A percentile compares a stretch with the other conserved stretches of the same genome.
These are phyloP conservation scores for Amanita muscaria DNA, from an alignment of 768 basidiomycete species.

Conservation along the genomic window DNA sequence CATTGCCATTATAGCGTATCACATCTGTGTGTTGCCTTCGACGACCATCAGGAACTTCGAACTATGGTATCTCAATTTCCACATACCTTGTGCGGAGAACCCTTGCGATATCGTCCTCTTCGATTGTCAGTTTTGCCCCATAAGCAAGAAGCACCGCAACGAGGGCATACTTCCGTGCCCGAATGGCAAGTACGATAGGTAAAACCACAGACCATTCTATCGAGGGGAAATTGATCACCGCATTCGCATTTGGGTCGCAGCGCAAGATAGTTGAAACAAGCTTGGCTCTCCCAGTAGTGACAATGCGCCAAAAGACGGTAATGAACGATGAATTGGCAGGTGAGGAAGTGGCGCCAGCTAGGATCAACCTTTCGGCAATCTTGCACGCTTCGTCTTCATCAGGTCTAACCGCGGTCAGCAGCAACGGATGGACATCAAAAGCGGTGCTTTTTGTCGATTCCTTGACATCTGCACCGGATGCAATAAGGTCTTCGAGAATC, in stretches of 20 bases:
- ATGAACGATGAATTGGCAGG: slow-evolving; percentile 27
- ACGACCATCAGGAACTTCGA: too few species aligned
- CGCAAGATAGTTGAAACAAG: slow-evolving; percentile 32
- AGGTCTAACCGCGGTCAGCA: slow-evolving; percentile 29
- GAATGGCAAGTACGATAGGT: slow-evolving; percentile 3
- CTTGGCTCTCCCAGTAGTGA: slow-evolving; percentile 26
- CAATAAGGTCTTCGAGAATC: slow-evolving; percentile 38
- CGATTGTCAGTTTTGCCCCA: background rate
- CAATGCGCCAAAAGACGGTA: slow-evolving; percentile 35
- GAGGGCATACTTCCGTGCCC: slow-evolving; percentile 1
- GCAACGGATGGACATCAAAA: slow-evolving; percentile 27
- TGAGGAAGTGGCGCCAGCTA: slow-evolving; percentile 33
- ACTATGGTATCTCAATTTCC: too few species aligned
- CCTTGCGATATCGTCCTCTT: slow-evolving; percentile 7
- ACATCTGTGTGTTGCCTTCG: too few species aligned
- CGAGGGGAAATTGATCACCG: slow-evolving; percentile 1
- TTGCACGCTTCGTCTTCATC: slow-evolving; percentile 32
- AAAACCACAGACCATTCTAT: background rate
- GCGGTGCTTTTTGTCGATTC: slow-evolving; percentile 22
- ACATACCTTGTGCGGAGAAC: background rate
- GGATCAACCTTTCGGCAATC: slow-evolving; percentile 32
- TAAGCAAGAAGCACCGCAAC: slow-evolving; percentile 1
- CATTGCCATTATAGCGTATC: background rate
- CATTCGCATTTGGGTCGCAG: slow-evolving; percentile 28
- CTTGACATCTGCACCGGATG: slow-evolving; percentile 38